These are phyloP conservation scores for Spatholobus suberectus DNA, from an alignment of 306 rosid species.

Conservation along the genomic window DNA sequence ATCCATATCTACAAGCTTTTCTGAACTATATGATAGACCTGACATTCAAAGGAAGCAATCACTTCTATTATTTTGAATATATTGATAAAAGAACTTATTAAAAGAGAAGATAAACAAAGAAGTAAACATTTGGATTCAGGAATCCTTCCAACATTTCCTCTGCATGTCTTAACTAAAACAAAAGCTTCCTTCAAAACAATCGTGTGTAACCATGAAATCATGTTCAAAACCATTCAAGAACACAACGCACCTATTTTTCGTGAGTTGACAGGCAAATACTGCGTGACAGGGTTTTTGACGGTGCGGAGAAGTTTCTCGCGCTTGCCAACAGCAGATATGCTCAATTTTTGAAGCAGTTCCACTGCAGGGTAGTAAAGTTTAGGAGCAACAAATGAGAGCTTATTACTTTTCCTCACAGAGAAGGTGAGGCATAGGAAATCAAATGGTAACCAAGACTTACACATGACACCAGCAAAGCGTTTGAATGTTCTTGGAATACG, in stretches of 20 bases:
- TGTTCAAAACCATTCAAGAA: neutral
- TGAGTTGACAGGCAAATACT: constrained; percentile 72
- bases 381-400: constrained; percentile 19
- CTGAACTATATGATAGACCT: constrained; percentile 78
- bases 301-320: constrained; percentile 72
- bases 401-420: neutral
- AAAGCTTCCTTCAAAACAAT: neutral
- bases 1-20: constrained; percentile 63
- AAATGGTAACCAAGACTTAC: constrained; percentile 55
- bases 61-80: neutral
- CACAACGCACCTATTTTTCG: constrained; percentile 72
- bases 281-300: constrained; percentile 85
- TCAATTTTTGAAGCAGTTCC: constrained; percentile 82
- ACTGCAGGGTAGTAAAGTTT: constrained; percentile 55
- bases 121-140: neutral
- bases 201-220: neutral
- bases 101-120: neutral
- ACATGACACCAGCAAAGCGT: constrained; percentile 83
- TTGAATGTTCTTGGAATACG: constrained; percentile 92
- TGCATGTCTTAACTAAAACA: neutral
- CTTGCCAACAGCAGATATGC: constrained; percentile 81
- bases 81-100: neutral
- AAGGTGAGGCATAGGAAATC: neutral
- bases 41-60: constrained; percentile 24
- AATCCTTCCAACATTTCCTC: constrained; percentile 1